Conservation (phyloP, 2,329 filamentous ascomycete species). For the Metarhizium sp. region DNA sequence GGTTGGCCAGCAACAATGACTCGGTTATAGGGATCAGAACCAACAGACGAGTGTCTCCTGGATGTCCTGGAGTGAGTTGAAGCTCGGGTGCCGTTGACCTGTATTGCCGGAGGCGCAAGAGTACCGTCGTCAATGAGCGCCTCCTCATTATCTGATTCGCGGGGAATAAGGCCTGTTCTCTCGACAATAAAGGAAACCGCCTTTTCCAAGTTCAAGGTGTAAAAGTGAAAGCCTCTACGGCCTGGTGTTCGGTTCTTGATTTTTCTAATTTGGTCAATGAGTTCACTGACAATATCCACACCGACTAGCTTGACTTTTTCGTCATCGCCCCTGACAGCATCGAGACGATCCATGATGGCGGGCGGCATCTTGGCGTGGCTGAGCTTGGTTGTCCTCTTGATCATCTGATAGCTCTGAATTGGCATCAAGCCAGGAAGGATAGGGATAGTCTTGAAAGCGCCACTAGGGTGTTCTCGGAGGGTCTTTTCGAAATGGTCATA, state of each 20-base stretch:
- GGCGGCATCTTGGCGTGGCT: constrained; percentile 79
- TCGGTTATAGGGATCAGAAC: constrained; percentile 78
- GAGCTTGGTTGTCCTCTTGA: constrained; percentile 87
- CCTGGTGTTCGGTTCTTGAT: constrained; percentile 47
- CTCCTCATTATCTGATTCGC: constrained; percentile 42
- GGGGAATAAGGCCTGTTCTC: constrained; percentile 71
- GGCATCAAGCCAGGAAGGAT: constrained; percentile 97
- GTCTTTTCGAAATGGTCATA: constrained; percentile 72
- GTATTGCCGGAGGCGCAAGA: constrained; percentile 18
- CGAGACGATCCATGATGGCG: constrained; percentile 58
- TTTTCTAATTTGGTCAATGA: constrained; percentile 68
- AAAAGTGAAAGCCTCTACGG: constrained; percentile 87
- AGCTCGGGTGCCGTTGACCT: constrained; percentile 39
- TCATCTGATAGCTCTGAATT: constrained; percentile 93
- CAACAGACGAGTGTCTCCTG: constrained; percentile 67
- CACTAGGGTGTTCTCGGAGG: constrained; percentile 72
- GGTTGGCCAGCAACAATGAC: constrained; percentile 66
- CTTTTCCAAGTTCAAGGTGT: constrained; percentile 93
- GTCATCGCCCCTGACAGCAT: constrained; percentile 67
- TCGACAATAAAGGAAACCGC: constrained; percentile 90
- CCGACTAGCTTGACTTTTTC: constrained; percentile 73
- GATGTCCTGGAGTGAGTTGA: constrained; percentile 27
- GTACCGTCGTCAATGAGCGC: constrained; percentile 37
- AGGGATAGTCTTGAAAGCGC: constrained; percentile 73
- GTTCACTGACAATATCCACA: constrained; percentile 74